A percentile compares a stretch with the other conserved stretches of the same genome.
Evolutionary conservation across 164 flowering plant species (phyloP).

Genomic region (Annona cherimola): DNA sequence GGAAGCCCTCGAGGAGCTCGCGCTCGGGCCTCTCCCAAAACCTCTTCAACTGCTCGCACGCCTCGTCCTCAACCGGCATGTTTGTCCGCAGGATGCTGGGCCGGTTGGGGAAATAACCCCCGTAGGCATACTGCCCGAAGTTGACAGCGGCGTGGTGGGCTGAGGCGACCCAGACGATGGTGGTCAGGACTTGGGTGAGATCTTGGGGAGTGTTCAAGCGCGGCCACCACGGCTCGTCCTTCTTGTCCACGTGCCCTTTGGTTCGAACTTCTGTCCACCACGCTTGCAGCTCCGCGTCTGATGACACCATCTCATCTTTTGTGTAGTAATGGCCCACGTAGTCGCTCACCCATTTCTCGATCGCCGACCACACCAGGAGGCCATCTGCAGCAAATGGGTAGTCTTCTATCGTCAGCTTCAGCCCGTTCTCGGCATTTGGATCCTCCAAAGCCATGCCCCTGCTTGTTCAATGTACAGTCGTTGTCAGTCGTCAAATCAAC

Average conservation of each 20-base stretch:
- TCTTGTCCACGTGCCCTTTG: no score
- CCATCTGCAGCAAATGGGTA: conserved; percentile 31
- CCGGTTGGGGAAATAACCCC: conserved; percentile 28
- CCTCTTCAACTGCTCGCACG: conserved; percentile 4
- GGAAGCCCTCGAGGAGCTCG: conserved; percentile 19
- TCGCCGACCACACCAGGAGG: conserved; percentile 21
- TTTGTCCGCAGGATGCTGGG: conserved; percentile 16
- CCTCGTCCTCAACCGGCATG: conserved; percentile 23
- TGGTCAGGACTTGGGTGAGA: no score
- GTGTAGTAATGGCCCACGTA: conserved; percentile 23
- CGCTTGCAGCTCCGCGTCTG: no score
- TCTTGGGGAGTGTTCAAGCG: no score
- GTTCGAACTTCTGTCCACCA: no score
- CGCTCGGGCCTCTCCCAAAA: conserved; percentile 27
- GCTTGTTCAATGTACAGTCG: not conserved
- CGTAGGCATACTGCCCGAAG: conserved; percentile 30
- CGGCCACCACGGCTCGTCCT: no score
- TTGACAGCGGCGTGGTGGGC: conserved; percentile 33
- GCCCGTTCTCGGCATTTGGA: conserved; percentile 25
- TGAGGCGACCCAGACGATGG: no score
- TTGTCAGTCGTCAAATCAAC: not conserved
- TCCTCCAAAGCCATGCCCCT: conserved; percentile 37
- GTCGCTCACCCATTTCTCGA: conserved; percentile 25
- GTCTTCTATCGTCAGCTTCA: conserved; percentile 27
- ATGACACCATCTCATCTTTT: not conserved